Evolutionary conservation across 1,284 basidiomycete genomes (phyloP), one percentile per base, ranked within the genome.

Genomic region (Blastosporella zonata): DNA sequence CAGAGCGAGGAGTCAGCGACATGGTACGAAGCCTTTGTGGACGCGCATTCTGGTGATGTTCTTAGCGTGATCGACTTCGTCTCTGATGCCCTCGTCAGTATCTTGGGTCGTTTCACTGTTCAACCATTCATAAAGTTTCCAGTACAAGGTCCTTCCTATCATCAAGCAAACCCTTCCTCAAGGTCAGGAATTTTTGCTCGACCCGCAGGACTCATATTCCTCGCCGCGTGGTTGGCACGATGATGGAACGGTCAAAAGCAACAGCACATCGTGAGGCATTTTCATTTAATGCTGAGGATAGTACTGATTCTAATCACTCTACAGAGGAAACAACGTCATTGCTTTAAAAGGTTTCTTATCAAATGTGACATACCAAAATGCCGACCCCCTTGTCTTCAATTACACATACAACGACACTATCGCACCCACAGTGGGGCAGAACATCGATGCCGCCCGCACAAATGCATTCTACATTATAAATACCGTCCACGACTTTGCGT

Each of bases 21-120:
- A 23, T 85, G 80, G 81, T 75, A 77, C 59, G 80, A 84, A 65
- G 82, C 80, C 0, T 81, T 79, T 59, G 74, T 84, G 43, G 80
- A 83, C 51, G 79, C 79, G 2, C 72, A 77, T 55, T 67, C 71
- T 25, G 78, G 75, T 43, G 71, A 77, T 34, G 57, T 82, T 20
- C 62, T 77, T 13, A 68, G 72, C 13, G 66, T 79, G n/a, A 74
- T 74, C 48, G 77, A 81, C 61, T 83, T 74, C 52, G 71, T 73
- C 36, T 58, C 67, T 33, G 64, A 72, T 53, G 67, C 70, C 10
- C 65, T 68, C 6, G 70, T 73, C 46, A 55, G 67, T 59, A 21
- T 43, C 13, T 4, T 4, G 17, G 15, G 22, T 20, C 9, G 17
- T 2, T 48, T 12, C 1, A 2, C 10, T n/a, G 17, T 15, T 3